These are phyloP conservation scores for Cercospora brassicicola DNA, from an alignment of 2,329 filamentous ascomycete species.

Conservation along the genomic window DNA sequence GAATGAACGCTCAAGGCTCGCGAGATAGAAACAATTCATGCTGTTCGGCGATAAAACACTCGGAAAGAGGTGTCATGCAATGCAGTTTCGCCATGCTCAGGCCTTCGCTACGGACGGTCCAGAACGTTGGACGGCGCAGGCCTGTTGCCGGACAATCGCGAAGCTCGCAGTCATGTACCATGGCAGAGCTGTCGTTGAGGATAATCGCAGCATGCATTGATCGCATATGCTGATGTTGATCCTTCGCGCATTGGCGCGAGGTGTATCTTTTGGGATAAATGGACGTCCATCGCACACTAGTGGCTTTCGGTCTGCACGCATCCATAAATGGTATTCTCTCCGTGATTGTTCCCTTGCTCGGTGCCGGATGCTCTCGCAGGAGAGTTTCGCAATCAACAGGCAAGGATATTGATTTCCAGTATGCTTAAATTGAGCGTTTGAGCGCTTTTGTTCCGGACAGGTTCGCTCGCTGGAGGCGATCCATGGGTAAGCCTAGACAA, in stretches of 20 bases:
- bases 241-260: not conserved
- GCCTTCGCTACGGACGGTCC: not conserved
- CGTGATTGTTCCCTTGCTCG: not conserved
- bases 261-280: not conserved
- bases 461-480: not conserved
- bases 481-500: not conserved
- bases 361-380: not conserved
- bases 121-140: not conserved
- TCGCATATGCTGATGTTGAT: not conserved
- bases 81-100: not conserved
- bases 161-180: not conserved
- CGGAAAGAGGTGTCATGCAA: not conserved
- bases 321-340: not conserved
- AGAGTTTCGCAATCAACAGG: not conserved
- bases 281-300: not conserved
- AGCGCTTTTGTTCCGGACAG: not conserved
- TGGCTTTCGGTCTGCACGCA: not conserved
- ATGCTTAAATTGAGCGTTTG: conserved; percentile 1
- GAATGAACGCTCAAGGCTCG: not conserved
- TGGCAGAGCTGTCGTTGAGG: not conserved
- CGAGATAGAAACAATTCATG: not conserved
- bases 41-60: not conserved
- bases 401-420: conserved; percentile 5
- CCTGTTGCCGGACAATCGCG: not conserved
- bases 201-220: not conserved